phyloP scores from a whole-genome alignment of 331 rosid genomes.

The Stylosanthes scabra region DNA sequence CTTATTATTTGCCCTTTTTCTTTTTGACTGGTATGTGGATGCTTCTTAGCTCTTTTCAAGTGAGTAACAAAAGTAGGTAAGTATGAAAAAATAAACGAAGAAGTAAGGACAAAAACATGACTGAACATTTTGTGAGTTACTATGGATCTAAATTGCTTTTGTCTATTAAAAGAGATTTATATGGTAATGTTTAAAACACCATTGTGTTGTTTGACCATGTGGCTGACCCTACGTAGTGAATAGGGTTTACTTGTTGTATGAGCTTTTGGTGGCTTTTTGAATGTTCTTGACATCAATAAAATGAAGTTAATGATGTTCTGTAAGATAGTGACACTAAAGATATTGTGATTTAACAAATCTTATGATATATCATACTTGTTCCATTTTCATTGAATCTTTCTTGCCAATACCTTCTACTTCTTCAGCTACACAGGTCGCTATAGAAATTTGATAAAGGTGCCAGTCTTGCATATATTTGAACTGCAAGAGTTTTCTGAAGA shows the following conservation, averaged over 20 bases:
- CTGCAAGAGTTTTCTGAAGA: constrained; percentile 13
- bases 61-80: constrained; percentile 16
- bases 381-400: neutral
- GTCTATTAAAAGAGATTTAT: too few relatives aligned
- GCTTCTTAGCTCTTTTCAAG: constrained; percentile 9
- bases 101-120: constrained; percentile 6
- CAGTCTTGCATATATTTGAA: neutral
- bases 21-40: neutral
- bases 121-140: neutral
- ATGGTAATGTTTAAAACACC: too few relatives aligned
- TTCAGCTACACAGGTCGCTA: neutral
- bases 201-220: too few relatives aligned
- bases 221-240: too few relatives aligned
- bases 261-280: neutral
- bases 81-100: constrained; percentile 12
- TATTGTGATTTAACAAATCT: neutral
- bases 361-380: neutral
- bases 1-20: neutral
- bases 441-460: neutral
- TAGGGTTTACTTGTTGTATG: too few relatives aligned
- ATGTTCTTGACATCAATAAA: neutral
- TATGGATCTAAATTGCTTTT: constrained; percentile 2
- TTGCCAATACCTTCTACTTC: neutral
- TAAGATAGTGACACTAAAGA: neutral
- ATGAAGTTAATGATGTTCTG: neutral